Conservation (phyloP, 495 filamentous ascomycete genomes). For the Xylaria acuta region DNA sequence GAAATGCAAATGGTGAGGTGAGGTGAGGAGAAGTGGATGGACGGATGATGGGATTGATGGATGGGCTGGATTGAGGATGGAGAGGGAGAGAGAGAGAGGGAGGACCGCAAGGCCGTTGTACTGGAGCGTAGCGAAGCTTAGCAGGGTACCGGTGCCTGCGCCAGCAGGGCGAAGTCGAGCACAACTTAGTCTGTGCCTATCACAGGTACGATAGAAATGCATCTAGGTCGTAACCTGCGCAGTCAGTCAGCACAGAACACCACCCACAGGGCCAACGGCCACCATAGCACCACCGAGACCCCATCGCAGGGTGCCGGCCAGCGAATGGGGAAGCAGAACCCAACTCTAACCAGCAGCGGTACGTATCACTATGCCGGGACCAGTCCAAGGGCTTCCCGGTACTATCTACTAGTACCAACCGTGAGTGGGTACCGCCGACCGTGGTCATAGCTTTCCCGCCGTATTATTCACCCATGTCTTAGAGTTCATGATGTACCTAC, state of each 20-base stretch:
- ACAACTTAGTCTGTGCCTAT: conserved; percentile 8
- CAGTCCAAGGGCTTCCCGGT: conserved; percentile 16
- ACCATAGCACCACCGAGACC: conserved; percentile 12
- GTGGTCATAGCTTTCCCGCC: conserved; percentile 1
- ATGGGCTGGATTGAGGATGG: conserved; percentile 33
- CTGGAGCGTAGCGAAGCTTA: conserved; percentile 4
- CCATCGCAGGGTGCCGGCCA: neutral
- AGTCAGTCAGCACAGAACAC: conserved; percentile 15
- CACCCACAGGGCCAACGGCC: neutral
- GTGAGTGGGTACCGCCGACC: neutral
- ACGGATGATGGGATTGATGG: conserved; percentile 18
- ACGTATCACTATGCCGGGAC: conserved; percentile 19
- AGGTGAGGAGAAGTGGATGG: conserved; percentile 47
- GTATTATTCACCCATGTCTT: neutral
- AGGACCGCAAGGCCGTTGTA: conserved; percentile 12
- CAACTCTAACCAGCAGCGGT: conserved; percentile 16
- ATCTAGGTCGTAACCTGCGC: neutral
- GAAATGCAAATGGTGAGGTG: conserved; percentile 48
- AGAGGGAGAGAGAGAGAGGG: conserved; percentile 24
- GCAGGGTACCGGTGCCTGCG: conserved; percentile 7
- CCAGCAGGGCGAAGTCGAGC: conserved; percentile 8
- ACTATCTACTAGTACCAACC: neutral
- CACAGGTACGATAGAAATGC: conserved; percentile 8
- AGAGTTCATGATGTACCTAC: neutral
- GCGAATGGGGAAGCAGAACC: conserved; percentile 24